Conservation (phyloP, 2,329 filamentous ascomycete species). For the Bipolaris oryzae region DNA sequence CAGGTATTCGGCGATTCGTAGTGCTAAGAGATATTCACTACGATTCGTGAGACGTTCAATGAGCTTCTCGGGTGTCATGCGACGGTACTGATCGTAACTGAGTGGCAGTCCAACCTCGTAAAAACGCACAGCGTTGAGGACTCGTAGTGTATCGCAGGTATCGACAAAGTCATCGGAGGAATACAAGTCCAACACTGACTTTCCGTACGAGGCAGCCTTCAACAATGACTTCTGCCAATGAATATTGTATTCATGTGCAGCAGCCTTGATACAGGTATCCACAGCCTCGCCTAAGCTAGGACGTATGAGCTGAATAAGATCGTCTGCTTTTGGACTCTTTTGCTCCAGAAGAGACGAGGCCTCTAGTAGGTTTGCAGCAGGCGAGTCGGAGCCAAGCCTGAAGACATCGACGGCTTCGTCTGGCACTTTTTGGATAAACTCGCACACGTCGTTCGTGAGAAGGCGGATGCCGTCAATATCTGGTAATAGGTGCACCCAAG, state of each 20-base stretch:
- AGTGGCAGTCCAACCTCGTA: constrained; percentile 89
- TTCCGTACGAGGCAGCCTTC: constrained; percentile 96
- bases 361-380: constrained; percentile 90
- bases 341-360: constrained; percentile 89
- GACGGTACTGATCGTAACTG: constrained; percentile 92
- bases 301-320: constrained; percentile 94
- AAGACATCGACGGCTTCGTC: constrained; percentile 88
- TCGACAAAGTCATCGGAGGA: constrained; percentile 99
- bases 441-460: constrained; percentile 91
- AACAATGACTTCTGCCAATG: constrained; percentile 95
- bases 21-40: constrained; percentile 86
- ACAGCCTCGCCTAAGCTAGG: constrained; percentile 89
- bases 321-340: constrained; percentile 95
- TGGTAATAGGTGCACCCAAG: constrained; percentile 84
- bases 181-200: constrained; percentile 95
- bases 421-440: constrained; percentile 94
- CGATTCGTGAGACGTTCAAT: constrained; percentile 84
- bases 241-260: constrained; percentile 86
- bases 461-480: constrained; percentile 90
- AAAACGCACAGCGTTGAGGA: constrained; percentile 89
- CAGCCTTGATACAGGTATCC: constrained; percentile 89
- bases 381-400: constrained; percentile 82
- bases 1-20: constrained; percentile 86
- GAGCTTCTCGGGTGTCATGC: constrained; percentile 87
- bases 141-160: constrained; percentile 92